Evolutionary conservation across 768 basidiomycete species (phyloP), one percentile per base, ranked within the genome.

Genomic region (Auricularia heimuer): DNA sequence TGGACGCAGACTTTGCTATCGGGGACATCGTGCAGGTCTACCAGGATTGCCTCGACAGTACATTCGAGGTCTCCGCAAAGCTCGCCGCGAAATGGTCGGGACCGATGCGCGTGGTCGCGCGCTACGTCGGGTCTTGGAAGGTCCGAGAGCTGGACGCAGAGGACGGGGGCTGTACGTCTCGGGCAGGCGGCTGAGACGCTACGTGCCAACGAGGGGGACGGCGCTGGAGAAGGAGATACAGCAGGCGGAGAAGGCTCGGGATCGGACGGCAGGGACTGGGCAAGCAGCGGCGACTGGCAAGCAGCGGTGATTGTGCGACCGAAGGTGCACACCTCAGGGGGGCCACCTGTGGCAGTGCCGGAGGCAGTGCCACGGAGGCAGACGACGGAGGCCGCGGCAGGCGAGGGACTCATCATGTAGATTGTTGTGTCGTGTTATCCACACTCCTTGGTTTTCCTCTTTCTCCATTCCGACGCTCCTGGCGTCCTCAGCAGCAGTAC

Each of bases 1-100:
- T 8, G 4, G 35, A 33, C 34, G 16, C 33, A 4, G 36, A 44
- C 14, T 63, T 63, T 21, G 7, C 39, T 4, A 36, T 24, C 4
- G 62, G 62, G 10, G n/a, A 63, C 14, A 36, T 63, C 18, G 62
- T 63, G 10, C 62, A 63, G 42, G 62, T 63, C 4, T 63, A 63
- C 37, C 18, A 39, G 4, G 29, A 18, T 12, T 3, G 34, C 3
- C 12, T 36, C 36, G 62, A 63, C n/a, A 39, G 33, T 12, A 35
- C 60, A 12, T 61, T 61, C 60, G 33, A 14, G 37, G 29, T 18
- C 33, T 16, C 12, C n/a, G 14, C 33, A 8, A 61, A 61, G 24
- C 60, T 61, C 8, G 29, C 60, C 7, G 34, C 60, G 21, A 61
- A 39, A 16, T 51, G 47, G 47, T 12, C 14, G 18, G 47, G 21